Evolutionary conservation across 768 basidiomycete species (phyloP).

Genomic region (Amanita jacksonii): DNA sequence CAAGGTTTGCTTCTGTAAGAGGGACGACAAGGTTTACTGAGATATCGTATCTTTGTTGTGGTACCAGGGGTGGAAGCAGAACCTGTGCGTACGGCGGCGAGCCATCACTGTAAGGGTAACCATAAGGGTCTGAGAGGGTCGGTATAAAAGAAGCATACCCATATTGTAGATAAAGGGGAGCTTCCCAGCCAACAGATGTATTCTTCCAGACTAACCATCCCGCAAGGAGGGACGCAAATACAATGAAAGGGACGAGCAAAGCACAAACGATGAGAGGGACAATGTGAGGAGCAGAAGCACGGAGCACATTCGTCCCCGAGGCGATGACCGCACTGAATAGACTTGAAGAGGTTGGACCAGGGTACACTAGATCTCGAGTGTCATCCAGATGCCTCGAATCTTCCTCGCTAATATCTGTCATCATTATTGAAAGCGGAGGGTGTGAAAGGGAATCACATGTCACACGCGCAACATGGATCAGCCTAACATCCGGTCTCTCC

Average conservation of each 20-base stretch:
- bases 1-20: constrained; percentile 53
- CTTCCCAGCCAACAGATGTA: constrained; percentile 61
- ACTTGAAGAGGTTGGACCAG: constrained; percentile 8
- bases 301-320: constrained; percentile 25
- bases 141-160: constrained; percentile 41
- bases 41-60: constrained; percentile 67
- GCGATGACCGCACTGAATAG: constrained; percentile 13
- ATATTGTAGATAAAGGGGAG: constrained; percentile 66
- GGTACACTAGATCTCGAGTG: not conserved
- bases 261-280: constrained; percentile 57
- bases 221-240: constrained; percentile 52
- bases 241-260: constrained; percentile 50
- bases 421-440: too few relatives aligned
- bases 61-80: constrained; percentile 38
- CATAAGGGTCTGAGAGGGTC: constrained; percentile 2
- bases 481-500: constrained; percentile 23
- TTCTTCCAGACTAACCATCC: constrained; percentile 71
- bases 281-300: constrained; percentile 49
- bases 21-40: constrained; percentile 60
- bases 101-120: constrained; percentile 42
- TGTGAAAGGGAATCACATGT: not conserved
- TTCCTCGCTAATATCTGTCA: too few relatives aligned
- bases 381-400: not conserved
- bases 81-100: constrained; percentile 52
- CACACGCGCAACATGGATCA: constrained; percentile 11